Conservation (phyloP, 192 early-diverging fungal species). For the Cetraspora pellucida region DNA sequence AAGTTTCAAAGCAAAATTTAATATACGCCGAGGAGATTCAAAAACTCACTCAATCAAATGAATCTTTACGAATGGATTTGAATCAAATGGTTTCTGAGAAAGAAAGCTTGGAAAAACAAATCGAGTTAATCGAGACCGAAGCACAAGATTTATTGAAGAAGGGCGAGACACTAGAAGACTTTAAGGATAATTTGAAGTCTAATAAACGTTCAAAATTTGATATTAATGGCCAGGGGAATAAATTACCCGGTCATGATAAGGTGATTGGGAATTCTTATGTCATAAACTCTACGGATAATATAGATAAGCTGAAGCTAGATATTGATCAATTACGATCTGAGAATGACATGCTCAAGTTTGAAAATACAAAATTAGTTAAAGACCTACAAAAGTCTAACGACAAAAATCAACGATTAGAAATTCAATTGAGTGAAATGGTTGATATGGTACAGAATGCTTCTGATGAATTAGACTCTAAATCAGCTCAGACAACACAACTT, state of each 20-base stretch:
- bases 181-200: too few species aligned
- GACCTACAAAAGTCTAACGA: background rate
- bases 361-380: background rate
- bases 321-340: background rate
- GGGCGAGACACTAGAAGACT: background rate
- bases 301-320: too few species aligned
- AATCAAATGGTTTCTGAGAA: background rate
- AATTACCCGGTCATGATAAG: too few species aligned
- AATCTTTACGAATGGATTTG: background rate
- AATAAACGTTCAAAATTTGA: too few species aligned
- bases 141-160: background rate
- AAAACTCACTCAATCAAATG: background rate
- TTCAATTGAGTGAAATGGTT: conserved; percentile 22
- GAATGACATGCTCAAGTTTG: background rate
- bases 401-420: conserved; percentile 8
- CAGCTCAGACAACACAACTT: too few species aligned
- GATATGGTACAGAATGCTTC: background rate
- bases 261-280: too few species aligned
- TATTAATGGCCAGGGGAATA: too few species aligned
- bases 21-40: background rate
- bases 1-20: background rate
- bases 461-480: background rate
- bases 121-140: background rate
- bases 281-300: too few species aligned
- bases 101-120: conserved; percentile 1